Evolutionary conservation across 2,329 filamentous ascomycete genomes (phyloP).

Genomic region (Arthrobotrys megalospora): DNA sequence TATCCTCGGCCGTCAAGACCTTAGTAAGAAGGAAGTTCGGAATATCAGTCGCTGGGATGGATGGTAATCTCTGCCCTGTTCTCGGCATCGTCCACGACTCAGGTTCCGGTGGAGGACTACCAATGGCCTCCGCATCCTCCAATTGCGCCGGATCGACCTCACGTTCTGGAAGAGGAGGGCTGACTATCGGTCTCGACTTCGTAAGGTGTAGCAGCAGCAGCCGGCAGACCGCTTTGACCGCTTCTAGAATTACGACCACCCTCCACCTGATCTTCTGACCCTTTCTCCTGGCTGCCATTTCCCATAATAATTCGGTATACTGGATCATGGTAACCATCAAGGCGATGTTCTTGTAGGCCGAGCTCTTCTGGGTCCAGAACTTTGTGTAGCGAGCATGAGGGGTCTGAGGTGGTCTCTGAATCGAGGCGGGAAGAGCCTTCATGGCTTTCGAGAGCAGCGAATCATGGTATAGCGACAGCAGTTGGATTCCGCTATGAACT

Average conservation of each 20-base stretch:
- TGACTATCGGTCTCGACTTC: constrained; percentile 79
- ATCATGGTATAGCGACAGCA: constrained; percentile 94
- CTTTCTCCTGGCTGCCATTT: constrained; percentile 92
- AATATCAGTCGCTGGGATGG: constrained; percentile 83
- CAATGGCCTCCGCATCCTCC: constrained; percentile 68
- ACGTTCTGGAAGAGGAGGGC: constrained; percentile 86
- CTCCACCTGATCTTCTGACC: constrained; percentile 88
- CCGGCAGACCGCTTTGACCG: constrained; percentile 67
- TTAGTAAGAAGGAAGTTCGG: constrained; percentile 89
- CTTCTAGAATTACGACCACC: constrained; percentile 86
- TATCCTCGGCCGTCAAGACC: constrained; percentile 94
- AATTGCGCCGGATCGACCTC: constrained; percentile 79
- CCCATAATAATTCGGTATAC: constrained; percentile 95
- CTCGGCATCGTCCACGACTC: constrained; percentile 92
- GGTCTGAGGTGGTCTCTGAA: constrained; percentile 65
- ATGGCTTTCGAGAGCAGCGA: constrained; percentile 80
- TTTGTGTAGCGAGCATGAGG: constrained; percentile 78
- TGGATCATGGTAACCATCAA: constrained; percentile 89
- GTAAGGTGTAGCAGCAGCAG: constrained; percentile 65
- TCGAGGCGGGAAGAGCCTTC: constrained; percentile 71
- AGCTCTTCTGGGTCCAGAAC: constrained; percentile 76
- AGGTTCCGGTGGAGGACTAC: constrained; percentile 67
- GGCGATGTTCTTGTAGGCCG: constrained; percentile 84
- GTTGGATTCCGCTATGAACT: constrained; percentile 88
- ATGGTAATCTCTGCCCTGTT: constrained; percentile 87